Conservation (phyloP, 2,329 filamentous ascomycete species). For the Sporothrix curviconia region DNA sequence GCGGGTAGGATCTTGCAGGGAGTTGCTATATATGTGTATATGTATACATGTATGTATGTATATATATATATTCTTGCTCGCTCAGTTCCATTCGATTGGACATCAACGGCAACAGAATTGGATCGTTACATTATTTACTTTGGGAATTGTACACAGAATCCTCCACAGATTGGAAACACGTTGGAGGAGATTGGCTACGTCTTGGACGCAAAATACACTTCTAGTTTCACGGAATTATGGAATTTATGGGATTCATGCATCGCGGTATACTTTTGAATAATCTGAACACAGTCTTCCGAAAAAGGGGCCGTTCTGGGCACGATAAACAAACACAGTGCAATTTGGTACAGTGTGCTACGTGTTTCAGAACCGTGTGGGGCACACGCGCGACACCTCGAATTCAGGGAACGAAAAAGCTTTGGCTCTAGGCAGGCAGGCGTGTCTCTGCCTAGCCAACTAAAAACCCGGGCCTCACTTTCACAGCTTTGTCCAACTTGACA, state of each 20-base stretch:
- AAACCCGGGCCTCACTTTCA: no score
- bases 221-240: no score
- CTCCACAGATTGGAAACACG: conserved; percentile 7
- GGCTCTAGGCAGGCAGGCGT: no score
- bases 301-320: not conserved
- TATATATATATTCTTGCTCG: not conserved
- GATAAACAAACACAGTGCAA: conserved; percentile 1
- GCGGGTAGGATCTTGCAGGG: not conserved
- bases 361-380: not conserved
- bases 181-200: no score
- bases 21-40: no score
- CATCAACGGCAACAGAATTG: not conserved
- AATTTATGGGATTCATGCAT: no score
- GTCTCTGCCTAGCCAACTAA: conserved; percentile 1
- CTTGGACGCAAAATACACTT: no score
- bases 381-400: not conserved
- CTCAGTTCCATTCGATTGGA: not conserved
- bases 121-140: not conserved
- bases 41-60: no score
- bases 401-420: not conserved
- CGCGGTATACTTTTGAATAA: no score
- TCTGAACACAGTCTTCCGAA: no score
- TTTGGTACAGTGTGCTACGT: not conserved
- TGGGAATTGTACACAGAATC: not conserved
- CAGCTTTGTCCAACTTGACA: not conserved